These are phyloP conservation scores for Chaetomium tenue DNA, from an alignment of 495 filamentous ascomycete species.

Conservation along the genomic window DNA sequence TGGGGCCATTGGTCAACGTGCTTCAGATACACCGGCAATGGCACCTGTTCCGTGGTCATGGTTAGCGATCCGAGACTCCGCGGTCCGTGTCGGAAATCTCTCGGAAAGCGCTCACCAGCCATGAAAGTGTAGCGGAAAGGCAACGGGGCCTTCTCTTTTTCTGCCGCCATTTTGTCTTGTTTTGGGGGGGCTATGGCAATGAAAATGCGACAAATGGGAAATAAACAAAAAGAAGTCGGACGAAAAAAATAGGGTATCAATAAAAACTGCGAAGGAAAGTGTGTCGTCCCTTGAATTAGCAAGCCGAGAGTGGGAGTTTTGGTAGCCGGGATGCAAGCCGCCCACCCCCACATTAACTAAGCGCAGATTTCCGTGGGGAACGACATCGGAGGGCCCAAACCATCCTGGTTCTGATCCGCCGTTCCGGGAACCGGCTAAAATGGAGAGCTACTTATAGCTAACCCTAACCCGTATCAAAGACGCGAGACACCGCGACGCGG, in stretches of 20 bases:
- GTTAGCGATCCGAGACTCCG: conserved; percentile 23
- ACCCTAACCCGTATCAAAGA: conserved; percentile 6
- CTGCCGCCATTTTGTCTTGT: conserved; percentile 31
- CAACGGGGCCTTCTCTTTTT: conserved; percentile 36
- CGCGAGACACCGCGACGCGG: not conserved
- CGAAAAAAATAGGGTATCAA: conserved; percentile 21
- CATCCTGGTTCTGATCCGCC: conserved; percentile 12
- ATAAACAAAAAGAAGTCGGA: conserved; percentile 10
- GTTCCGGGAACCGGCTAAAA: not conserved
- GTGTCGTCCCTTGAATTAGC: conserved; percentile 19
- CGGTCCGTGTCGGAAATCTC: conserved; percentile 20
- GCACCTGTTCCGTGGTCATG: conserved; percentile 25
- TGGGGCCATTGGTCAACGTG: conserved; percentile 17
- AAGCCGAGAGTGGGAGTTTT: conserved; percentile 13
- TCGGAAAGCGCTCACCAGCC: conserved; percentile 31
- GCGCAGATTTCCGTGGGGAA: conserved; percentile 11
- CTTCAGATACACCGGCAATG: conserved; percentile 35
- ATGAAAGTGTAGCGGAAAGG: conserved; percentile 40
- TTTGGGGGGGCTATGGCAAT: not conserved
- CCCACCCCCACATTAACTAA: conserved; percentile 17
- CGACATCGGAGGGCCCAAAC: conserved; percentile 27
- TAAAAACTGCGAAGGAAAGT: conserved; percentile 15
- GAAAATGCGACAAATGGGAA: conserved; percentile 2
- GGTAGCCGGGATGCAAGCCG: not conserved
- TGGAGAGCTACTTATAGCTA: not conserved